Evolutionary conservation across 306 rosid genomes (phyloP).

Genomic region (Prinsepia uniflora): DNA sequence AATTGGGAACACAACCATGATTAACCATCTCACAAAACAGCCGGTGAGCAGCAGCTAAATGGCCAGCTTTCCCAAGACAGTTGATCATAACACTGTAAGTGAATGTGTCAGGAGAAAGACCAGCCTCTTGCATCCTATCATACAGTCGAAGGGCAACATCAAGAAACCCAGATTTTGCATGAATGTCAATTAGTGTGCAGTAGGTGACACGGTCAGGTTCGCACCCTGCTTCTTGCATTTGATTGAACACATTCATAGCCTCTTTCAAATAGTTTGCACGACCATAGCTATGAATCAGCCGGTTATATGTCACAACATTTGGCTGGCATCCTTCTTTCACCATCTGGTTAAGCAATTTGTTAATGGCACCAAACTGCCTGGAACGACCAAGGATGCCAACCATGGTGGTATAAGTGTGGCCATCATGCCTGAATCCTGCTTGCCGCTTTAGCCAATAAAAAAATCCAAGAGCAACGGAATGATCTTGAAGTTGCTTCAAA

Average conservation of each 20-base stretch:
- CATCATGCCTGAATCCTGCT: constrained; percentile 77
- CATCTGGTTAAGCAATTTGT: constrained; percentile 75
- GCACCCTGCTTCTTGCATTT: constrained; percentile 72
- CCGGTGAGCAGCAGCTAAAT: constrained; percentile 70
- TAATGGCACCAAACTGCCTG: constrained; percentile 72
- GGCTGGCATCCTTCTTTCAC: constrained; percentile 79
- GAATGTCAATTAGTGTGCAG: constrained; percentile 94
- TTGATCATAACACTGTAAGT: constrained; percentile 95
- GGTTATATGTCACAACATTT: constrained; percentile 89
- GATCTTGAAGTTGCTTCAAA: constrained; percentile 73
- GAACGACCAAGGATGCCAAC: constrained; percentile 93
- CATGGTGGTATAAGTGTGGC: constrained; percentile 90
- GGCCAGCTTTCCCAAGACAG: constrained; percentile 94
- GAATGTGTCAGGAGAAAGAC: constrained; percentile 89
- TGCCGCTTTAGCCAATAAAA: constrained; percentile 76
- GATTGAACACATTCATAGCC: constrained; percentile 68
- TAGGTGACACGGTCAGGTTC: constrained; percentile 93
- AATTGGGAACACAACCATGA: constrained; percentile 84
- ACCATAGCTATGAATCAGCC: constrained; percentile 85
- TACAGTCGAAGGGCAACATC: constrained; percentile 80
- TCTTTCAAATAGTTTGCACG: constrained; percentile 88
- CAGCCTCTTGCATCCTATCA: constrained; percentile 80
- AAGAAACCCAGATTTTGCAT: constrained; percentile 88
- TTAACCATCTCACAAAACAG: constrained; percentile 78
- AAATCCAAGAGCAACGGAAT: constrained; percentile 70